Base-by-base conservation (phyloP, 2,329 filamentous ascomycete species). In the Lasiodiplodia sp. region DNA sequence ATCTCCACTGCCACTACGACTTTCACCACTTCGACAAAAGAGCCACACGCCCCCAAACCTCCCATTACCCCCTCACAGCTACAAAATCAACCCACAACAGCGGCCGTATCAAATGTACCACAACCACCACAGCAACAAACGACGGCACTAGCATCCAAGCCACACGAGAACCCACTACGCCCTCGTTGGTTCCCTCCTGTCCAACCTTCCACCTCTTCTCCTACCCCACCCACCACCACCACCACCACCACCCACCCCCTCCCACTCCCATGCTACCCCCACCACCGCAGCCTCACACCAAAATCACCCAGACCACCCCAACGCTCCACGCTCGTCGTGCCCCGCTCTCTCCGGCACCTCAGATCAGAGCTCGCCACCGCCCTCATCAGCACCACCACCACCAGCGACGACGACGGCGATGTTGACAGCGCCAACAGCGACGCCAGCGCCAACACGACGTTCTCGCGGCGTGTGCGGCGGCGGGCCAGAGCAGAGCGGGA, bases 401-500 rank as follows among this genome's bases (percentile, higher is more conserved):
- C 7, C 18, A 23, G 4, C 28, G 34, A 25, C 34, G 7, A 23
- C 21, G n/a, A 16, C 10, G n/a, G 11, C 8, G 10, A 38, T 21
- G 21, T 4, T 23, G 10, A 23, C 14, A 2, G 11, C 56, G 31
- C 12, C 31, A 37, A 21, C 11, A 58, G 34, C 55, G 37, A 58
- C 21, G 55, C 7, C n/a, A 40, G 37, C 31, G 56, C 56, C 21
- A 47, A 60, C 14, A 60, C 56, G 37, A 60, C 56, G 23, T 38
- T 38, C 21, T 25, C 56, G 55, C 31, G 55, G 10, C 55, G 55
- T 37, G 77, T 77, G 63, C 49, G 78, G 65, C 77, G 78, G 73
- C 77, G 76, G 51, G 60, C 78, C 69, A 74, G 75, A 2, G 73
- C 76, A 25, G 78, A 78, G 67, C 76, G 76, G 3, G 71, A 69